Conservation (phyloP, 441 rosid species). For the Pelargonium australe region DNA sequence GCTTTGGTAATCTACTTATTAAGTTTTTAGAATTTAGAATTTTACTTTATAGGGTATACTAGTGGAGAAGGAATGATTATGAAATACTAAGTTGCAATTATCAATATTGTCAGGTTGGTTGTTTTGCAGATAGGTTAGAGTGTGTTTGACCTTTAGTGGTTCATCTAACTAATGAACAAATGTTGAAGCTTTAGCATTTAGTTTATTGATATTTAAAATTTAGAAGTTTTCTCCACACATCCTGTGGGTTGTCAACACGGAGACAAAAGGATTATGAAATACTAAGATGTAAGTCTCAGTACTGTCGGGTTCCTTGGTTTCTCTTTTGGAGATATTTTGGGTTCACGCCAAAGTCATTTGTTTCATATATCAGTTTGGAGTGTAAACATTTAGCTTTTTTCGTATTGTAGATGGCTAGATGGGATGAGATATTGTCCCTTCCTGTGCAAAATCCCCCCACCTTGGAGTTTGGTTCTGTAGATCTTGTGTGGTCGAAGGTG, state of each 20-base stretch:
- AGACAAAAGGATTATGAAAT: neutral
- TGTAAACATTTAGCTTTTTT: neutral
- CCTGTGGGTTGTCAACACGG: neutral
- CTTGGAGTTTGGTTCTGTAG: conserved; percentile 41
- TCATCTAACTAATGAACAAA: too few relatives aligned
- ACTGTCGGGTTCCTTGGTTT: neutral
- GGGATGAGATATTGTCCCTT: conserved; percentile 52
- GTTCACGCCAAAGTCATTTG: neutral
- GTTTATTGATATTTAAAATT: neutral
- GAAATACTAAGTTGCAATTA: neutral
- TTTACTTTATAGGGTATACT: neutral
- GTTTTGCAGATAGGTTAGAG: neutral
- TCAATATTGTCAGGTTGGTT: neutral
- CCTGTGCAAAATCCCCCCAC: conserved; percentile 51
- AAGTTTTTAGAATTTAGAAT: neutral
- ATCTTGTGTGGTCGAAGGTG: conserved; percentile 43
- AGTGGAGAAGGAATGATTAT: neutral
- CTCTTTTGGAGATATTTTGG: neutral
- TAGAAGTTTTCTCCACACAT: neutral
- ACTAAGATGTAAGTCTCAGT: neutral
- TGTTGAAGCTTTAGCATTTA: neutral
- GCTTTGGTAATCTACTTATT: neutral
- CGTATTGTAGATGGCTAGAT: conserved; percentile 40
- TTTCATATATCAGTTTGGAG: neutral
- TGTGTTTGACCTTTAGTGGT: neutral